Percentiles rank a stretch among this genome's conserved stretches.
phyloP scores from a whole-genome alignment of 495 filamentous ascomycete genomes.

The Aspergillus egyptiacus region DNA sequence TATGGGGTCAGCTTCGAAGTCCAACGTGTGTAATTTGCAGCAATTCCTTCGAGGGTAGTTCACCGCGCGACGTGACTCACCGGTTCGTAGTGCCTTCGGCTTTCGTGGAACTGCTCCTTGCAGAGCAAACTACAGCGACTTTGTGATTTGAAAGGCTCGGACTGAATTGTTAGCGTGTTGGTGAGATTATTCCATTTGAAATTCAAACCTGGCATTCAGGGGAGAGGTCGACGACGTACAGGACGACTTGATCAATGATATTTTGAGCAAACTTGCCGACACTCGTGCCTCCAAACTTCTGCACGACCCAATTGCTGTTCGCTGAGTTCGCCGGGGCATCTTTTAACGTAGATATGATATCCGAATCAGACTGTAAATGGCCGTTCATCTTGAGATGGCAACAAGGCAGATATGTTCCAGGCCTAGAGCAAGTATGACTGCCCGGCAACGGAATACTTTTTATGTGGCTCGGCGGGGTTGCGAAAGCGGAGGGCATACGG shows the following conservation, averaged over 20 bases:
- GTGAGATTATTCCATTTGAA: not conserved
- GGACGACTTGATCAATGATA: slow-evolving; percentile 69
- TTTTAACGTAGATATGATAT: slow-evolving; percentile 13
- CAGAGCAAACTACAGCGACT: slow-evolving; percentile 89
- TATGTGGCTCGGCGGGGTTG: slow-evolving; percentile 25
- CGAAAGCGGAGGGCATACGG: slow-evolving; percentile 38
- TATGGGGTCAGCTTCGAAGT: not conserved
- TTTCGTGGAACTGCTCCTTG: slow-evolving; percentile 84
- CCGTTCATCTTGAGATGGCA: slow-evolving; percentile 16
- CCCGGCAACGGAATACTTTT: slow-evolving; percentile 20
- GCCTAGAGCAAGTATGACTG: slow-evolving; percentile 5
- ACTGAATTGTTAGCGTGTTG: slow-evolving; percentile 36
- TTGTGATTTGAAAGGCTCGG: slow-evolving; percentile 58
- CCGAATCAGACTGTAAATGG: slow-evolving; percentile 11
- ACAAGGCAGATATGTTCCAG: slow-evolving; percentile 2
- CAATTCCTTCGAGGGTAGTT: not conserved
- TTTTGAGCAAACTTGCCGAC: slow-evolving; percentile 61
- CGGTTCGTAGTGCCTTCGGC: slow-evolving; percentile 89
- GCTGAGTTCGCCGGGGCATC: slow-evolving; percentile 4
- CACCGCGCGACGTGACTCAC: slow-evolving; percentile 49
- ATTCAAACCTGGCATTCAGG: not conserved
- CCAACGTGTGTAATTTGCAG: not conserved
- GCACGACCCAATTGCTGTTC: slow-evolving; percentile 62
- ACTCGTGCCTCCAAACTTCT: slow-evolving; percentile 81
- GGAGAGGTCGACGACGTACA: slow-evolving; percentile 47